Evolutionary conservation across 176 grass and related monocot genomes (phyloP).

Genomic region (Typha latifolia): DNA sequence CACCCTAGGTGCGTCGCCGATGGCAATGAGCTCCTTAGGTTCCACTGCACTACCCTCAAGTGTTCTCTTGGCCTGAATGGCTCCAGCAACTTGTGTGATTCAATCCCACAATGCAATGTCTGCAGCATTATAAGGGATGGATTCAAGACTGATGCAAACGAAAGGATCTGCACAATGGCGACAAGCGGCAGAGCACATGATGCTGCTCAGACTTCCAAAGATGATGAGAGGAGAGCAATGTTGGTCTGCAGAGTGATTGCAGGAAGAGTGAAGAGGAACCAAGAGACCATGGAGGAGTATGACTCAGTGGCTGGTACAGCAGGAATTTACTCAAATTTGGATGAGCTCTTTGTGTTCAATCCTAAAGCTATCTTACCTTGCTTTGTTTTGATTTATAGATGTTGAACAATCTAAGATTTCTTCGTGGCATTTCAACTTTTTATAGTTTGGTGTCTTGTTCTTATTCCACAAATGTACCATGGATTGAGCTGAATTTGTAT

Average conservation of each 20-base stretch:
- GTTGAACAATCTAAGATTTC: slow-evolving; percentile 3
- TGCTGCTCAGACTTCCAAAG: slow-evolving; percentile 4
- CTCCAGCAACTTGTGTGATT: slow-evolving; percentile 37
- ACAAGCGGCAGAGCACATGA: slow-evolving; percentile 65
- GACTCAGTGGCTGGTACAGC: slow-evolving; percentile 35
- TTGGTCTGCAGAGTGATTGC: slow-evolving; percentile 85
- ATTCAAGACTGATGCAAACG: slow-evolving; percentile 45
- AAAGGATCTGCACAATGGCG: slow-evolving; percentile 54
- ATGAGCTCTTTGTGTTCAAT: slow-evolving; percentile 66
- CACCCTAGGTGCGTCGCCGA: slow-evolving; percentile 77
- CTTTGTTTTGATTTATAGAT: slow-evolving; percentile 79
- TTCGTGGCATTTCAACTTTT: not conserved
- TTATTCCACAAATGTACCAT: not conserved
- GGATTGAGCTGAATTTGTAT: slow-evolving; percentile 1
- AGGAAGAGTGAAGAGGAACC: slow-evolving; percentile 57
- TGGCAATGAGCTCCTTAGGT: slow-evolving; percentile 82
- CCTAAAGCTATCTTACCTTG: slow-evolving; percentile 70
- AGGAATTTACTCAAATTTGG: slow-evolving; percentile 36
- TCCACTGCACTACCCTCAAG: slow-evolving; percentile 53
- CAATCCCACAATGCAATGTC: slow-evolving; percentile 33
- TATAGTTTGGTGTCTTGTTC: not conserved
- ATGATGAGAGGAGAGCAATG: slow-evolving; percentile 50
- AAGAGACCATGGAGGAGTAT: slow-evolving; percentile 24
- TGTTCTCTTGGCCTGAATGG: slow-evolving; percentile 44
- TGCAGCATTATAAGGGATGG: slow-evolving; percentile 69